Percentiles rank a stretch among this genome's conserved stretches.
These are phyloP conservation scores for Alternaria sp. DNA, from an alignment of 2,329 filamentous ascomycete species.

Conservation along the genomic window DNA sequence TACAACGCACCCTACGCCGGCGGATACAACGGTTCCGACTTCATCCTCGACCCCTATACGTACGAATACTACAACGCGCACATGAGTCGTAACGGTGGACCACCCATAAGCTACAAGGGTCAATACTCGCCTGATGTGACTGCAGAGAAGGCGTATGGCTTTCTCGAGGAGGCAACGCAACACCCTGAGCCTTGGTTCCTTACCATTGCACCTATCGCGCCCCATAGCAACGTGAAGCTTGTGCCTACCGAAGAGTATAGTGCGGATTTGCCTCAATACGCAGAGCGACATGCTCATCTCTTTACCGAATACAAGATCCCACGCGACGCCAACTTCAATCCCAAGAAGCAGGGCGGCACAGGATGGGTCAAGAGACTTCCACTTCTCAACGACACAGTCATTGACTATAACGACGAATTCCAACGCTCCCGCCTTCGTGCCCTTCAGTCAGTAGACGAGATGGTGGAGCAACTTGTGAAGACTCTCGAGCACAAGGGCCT, in stretches of 20 bases:
- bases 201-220: slow-evolving; percentile 67
- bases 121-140: slow-evolving; percentile 65
- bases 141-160: slow-evolving; percentile 62
- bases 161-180: slow-evolving; percentile 63
- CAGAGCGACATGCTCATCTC: neutral
- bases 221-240: slow-evolving; percentile 57
- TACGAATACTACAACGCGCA: slow-evolving; percentile 71
- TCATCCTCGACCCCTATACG: slow-evolving; percentile 64
- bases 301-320: neutral
- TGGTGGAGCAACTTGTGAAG: slow-evolving; percentile 53
- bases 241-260: neutral
- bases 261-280: neutral
- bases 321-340: neutral
- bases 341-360: neutral
- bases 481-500: slow-evolving; percentile 50
- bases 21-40: slow-evolving; percentile 65
- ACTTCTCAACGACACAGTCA: neutral
- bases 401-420: neutral
- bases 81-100: slow-evolving; percentile 65
- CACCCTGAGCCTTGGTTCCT: slow-evolving; percentile 55
- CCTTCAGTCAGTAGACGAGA: slow-evolving; percentile 61
- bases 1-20: slow-evolving; percentile 63
- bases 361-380: neutral
- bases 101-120: slow-evolving; percentile 62
- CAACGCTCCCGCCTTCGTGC: slow-evolving; percentile 44